Base-by-base conservation (phyloP, 495 filamentous ascomycete species). In the Apodospora peruviana region DNA sequence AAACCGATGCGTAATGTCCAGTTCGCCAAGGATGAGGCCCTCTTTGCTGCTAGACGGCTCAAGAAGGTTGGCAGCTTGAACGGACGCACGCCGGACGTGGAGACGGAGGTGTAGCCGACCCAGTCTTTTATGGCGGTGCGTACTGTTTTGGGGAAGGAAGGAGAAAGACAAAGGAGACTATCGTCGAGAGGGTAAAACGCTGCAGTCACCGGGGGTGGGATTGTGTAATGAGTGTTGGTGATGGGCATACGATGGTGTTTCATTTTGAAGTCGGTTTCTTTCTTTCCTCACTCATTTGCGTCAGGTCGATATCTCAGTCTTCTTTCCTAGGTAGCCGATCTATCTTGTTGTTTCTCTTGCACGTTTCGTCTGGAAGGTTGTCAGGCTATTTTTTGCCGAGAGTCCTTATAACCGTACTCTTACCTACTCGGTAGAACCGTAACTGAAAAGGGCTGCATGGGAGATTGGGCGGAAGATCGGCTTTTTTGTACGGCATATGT, bases 21-120 rank as follows among this genome's bases (percentile, higher is more conserved):
- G 62, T 88, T 88, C 49, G 84, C 83, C 32, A 87, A 86, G 69
- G 76, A 87, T 57, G 80, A 88, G 69, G 71, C 79, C 0, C 75
- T 78, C 53, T 79, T 79, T 55, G 84, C 80, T 1, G 68, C 83
- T 12, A 63, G 77, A 43, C 74, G 79, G 58, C 72, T 80, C 49
- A 67, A 78, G 32, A 80, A 77, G 50, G 69, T 83, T 52, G 77
- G 73, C 1, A 70, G 65, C 34, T 49, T 80, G 55, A 76, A 72
- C 24, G 85, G 85, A 1, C 70, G 84, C 50, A 75, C 79, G 53
- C 84, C 83, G 5, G 83, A 84, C 61, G 82, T 88, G 12, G 85
- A 89, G 76, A 87, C 84, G 2, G 80, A 84, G 61, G 71, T 74
- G 7, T 67, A 34, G 48, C 40, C 12, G n/a, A n/a, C n/a, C n/a